Evolutionary conservation across 345 rosid species (phyloP).

Genomic region (Cochlearia excelsa): DNA sequence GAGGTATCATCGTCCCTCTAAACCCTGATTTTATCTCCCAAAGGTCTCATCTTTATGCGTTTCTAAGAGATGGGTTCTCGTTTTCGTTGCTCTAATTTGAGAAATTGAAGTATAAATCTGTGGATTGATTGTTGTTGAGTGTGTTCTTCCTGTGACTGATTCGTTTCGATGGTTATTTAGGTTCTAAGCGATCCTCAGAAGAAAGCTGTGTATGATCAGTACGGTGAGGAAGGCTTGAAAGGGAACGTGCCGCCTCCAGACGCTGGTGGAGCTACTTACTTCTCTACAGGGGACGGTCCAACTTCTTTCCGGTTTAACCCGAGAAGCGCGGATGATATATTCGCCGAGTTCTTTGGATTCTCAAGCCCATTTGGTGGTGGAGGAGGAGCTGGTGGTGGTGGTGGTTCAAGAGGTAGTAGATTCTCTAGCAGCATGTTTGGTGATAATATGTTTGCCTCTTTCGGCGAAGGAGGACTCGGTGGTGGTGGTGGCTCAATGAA

Average conservation of each 20-base stretch:
- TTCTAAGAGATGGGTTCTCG: no score
- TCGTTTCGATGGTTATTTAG: slow-evolving; percentile 30
- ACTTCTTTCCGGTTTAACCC: slow-evolving; percentile 63
- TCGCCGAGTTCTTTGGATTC: slow-evolving; percentile 66
- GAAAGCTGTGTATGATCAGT: slow-evolving; percentile 73
- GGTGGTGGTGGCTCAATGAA: slow-evolving; percentile 37
- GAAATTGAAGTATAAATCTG: no score
- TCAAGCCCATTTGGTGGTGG: slow-evolving; percentile 54
- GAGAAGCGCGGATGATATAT: slow-evolving; percentile 63
- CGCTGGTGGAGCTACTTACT: slow-evolving; percentile 77
- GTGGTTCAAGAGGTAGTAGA: slow-evolving; percentile 38
- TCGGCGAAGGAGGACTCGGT: slow-evolving; percentile 55
- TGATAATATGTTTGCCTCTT: slow-evolving; percentile 44
- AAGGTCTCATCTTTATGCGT: no score
- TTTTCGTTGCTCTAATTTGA: no score
- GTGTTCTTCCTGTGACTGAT: background rate
- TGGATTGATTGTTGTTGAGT: background rate
- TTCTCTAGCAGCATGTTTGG: slow-evolving; percentile 57
- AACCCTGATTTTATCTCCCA: no score
- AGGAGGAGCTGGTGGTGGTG: slow-evolving; percentile 16
- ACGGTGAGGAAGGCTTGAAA: slow-evolving; percentile 78
- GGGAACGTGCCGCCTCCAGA: slow-evolving; percentile 72
- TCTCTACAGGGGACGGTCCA: slow-evolving; percentile 69
- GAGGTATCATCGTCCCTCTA: slow-evolving; percentile 20
- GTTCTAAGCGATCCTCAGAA: slow-evolving; percentile 81